Evolutionary conservation across 495 filamentous ascomycete species (phyloP), one percentile per base, ranked within the genome.

Genomic region (Neohortaea acidophila): DNA sequence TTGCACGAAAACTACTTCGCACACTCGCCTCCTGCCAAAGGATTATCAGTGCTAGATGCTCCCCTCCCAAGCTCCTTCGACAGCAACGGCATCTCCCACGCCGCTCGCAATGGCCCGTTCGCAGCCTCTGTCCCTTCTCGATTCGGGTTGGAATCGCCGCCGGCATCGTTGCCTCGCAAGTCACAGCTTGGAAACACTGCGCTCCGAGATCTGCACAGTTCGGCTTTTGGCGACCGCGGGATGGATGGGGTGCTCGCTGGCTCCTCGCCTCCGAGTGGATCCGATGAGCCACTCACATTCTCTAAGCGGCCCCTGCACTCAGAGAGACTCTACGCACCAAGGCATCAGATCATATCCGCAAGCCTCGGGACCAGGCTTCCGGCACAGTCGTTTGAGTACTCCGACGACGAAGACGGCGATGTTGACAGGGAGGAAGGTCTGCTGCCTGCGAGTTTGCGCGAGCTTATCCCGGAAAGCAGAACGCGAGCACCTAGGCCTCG

Each of bases 51-150:
- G n/a, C 70, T 94, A 14, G 89, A 97, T 64, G 91, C 85, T 5
- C 84, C 84, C 2, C 73, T 97, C 18, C 89, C 89, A 7, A 84
- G 84, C 9, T 96, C 89, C 1, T 94, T 97, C 53, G 91, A 96
- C 56, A 92, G 84, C 52, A 85, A 96, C 48, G 89, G 89, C 29
- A 82, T 94, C 14, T 94, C 86, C 4, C 79, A 84, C 52, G 81
- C 81, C 38, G 87, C 89, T 18, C 72, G 85, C 35, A 81, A 84
- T 53, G 91, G 84, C 1, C 84, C 89, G 0, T 84, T 91, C 48
- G 87, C 87, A 10, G 79, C 87, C 6, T 96, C 89, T 1, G 77
- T 97, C 23, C 89, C 89, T 1, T 80, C 84, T 11, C 84, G 85
- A 46, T 94, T 96, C 51, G 84, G 84, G 8, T 59, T 94, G 41